Percentiles rank a stretch among this genome's conserved stretches.
Conservation (phyloP, 1,284 basidiomycete genomes). For the Fomitopsis betulina region DNA sequence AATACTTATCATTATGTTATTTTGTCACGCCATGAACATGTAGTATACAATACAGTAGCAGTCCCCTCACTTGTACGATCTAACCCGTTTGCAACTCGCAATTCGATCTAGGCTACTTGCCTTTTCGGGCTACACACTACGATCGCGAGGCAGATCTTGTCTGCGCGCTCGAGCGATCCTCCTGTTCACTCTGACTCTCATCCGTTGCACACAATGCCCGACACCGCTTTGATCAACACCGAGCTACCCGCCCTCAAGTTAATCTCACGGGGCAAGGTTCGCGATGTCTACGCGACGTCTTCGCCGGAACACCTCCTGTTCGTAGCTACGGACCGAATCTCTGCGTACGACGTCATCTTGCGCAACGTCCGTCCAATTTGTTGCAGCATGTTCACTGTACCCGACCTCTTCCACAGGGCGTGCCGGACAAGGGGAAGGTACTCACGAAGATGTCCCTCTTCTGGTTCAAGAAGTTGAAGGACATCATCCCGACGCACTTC, state of each 20-base stretch:
- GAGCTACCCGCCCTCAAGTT: slow-evolving; percentile 56
- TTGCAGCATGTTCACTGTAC: not conserved
- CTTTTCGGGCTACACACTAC: not conserved
- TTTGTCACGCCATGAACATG: no score
- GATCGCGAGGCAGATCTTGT: not conserved
- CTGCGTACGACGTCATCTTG: slow-evolving; percentile 94
- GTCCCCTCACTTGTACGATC: no score
- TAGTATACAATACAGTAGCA: no score
- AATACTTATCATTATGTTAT: not conserved
- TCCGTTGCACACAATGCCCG: slow-evolving; percentile 5
- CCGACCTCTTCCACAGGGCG: slow-evolving; percentile 57
- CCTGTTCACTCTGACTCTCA: not conserved
- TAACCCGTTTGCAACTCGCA: no score
- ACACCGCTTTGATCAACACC: slow-evolving; percentile 42
- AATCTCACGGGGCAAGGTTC: slow-evolving; percentile 86
- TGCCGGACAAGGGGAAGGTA: slow-evolving; percentile 90
- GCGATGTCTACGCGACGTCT: slow-evolving; percentile 83
- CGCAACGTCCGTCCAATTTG: slow-evolving; percentile 64
- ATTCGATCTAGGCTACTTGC: not conserved
- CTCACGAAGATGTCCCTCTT: slow-evolving; percentile 90
- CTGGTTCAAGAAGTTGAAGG: slow-evolving; percentile 86
- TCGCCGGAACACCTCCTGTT: slow-evolving; percentile 77
- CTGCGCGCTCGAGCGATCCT: not conserved
- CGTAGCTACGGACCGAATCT: slow-evolving; percentile 94
- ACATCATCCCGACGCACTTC: slow-evolving; percentile 86